phyloP scores from a whole-genome alignment of 441 rosid species.

The Theobroma grandiflorum region DNA sequence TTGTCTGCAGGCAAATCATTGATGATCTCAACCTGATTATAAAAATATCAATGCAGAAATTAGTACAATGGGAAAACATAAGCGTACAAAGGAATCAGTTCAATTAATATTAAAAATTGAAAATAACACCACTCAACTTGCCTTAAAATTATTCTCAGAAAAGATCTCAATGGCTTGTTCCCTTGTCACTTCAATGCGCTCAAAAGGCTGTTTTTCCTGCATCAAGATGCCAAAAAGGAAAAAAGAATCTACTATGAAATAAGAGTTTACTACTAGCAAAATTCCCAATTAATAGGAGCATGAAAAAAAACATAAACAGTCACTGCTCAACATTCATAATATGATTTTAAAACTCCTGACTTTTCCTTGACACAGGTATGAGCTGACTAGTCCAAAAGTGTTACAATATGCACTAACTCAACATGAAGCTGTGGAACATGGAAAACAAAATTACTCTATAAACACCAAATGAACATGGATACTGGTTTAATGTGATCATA shows the following conservation, averaged over 20 bases:
- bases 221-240: constrained; percentile 10
- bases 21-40: constrained; percentile 87
- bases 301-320: neutral
- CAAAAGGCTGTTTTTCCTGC: constrained; percentile 96
- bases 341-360: neutral
- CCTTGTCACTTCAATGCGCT: constrained; percentile 93
- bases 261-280: neutral
- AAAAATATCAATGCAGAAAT: constrained; percentile 23
- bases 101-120: neutral
- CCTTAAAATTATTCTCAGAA: constrained; percentile 95
- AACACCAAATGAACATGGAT: constrained; percentile 12
- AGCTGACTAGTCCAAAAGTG: neutral
- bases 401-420: neutral
- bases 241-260: neutral
- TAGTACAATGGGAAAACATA: constrained; percentile 21
- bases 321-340: neutral
- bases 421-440: neutral
- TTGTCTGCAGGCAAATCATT: constrained; percentile 84
- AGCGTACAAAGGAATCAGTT: neutral
- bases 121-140: constrained; percentile 34
- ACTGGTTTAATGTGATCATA: neutral
- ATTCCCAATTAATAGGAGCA: neutral
- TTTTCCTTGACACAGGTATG: constrained; percentile 10
- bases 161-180: constrained; percentile 90
- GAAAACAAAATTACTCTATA: neutral